Conservation (phyloP, 345 rosid species). For the Gossypium herbaceum region DNA sequence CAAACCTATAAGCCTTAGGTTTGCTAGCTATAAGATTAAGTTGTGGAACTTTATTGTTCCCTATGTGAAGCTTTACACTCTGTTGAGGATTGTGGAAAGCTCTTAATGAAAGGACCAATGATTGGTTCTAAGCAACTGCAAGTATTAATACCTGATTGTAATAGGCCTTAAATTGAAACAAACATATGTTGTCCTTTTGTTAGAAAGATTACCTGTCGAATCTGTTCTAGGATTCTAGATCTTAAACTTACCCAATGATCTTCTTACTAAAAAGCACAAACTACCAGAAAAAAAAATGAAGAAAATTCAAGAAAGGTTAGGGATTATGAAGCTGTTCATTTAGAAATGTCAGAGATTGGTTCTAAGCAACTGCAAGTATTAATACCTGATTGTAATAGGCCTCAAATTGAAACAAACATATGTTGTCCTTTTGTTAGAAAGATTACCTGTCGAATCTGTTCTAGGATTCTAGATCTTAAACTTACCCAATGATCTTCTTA, state of each 20-base stretch:
- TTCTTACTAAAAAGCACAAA: neutral
- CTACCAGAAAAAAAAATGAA: neutral
- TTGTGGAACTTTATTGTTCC: neutral
- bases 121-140: neutral
- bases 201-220: neutral
- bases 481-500: neutral
- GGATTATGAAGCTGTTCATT: neutral
- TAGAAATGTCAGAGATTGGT: neutral
- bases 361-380: neutral
- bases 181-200: neutral
- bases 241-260: neutral
- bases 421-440: neutral
- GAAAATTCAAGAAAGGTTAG: neutral
- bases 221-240: neutral
- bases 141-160: neutral
- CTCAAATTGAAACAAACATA: neutral
- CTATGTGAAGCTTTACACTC: neutral
- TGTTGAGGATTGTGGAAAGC: neutral
- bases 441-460: neutral
- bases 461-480: neutral
- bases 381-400: neutral
- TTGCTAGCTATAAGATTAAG: neutral
- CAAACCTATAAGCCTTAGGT: neutral
- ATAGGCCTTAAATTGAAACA: neutral
- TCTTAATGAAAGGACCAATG: neutral